phyloP scores from a whole-genome alignment of 2,329 filamentous ascomycete genomes.

The Monilinia polystroma region DNA sequence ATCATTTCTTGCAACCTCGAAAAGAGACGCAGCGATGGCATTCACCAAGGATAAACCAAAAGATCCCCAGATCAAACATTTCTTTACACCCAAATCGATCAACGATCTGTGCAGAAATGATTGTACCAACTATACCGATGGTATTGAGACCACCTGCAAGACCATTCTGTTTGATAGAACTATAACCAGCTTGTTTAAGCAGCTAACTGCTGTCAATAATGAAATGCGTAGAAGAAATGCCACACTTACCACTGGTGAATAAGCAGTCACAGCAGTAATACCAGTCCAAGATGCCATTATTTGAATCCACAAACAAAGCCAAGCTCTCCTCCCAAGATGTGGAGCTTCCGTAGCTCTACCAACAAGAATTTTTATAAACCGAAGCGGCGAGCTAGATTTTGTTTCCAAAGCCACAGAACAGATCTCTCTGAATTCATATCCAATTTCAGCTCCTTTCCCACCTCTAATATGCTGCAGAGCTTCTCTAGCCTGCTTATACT shows the following conservation, averaged over 20 bases:
- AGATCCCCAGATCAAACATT: slow-evolving; percentile 62
- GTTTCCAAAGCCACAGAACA: slow-evolving; percentile 38
- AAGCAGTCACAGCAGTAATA: slow-evolving; percentile 42
- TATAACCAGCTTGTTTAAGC: slow-evolving; percentile 41
- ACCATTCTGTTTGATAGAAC: slow-evolving; percentile 46
- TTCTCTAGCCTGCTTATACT: slow-evolving; percentile 24
- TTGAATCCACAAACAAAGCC: slow-evolving; percentile 47
- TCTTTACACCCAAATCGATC: slow-evolving; percentile 67
- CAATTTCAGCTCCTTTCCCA: slow-evolving; percentile 25
- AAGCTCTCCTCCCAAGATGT: slow-evolving; percentile 44
- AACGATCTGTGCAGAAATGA: slow-evolving; percentile 55
- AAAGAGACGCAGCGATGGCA: slow-evolving; percentile 46
- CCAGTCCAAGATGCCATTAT: slow-evolving; percentile 48
- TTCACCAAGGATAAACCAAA: slow-evolving; percentile 51
- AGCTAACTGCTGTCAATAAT: slow-evolving; percentile 24
- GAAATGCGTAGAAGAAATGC: neutral
- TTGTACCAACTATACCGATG: slow-evolving; percentile 51
- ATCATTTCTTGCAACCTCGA: slow-evolving; percentile 41
- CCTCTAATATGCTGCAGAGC: slow-evolving; percentile 27
- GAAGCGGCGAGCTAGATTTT: slow-evolving; percentile 41
- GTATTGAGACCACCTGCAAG: slow-evolving; percentile 53
- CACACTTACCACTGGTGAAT: slow-evolving; percentile 34
- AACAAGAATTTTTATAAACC: slow-evolving; percentile 43
- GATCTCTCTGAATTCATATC: slow-evolving; percentile 42
- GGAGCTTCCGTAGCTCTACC: slow-evolving; percentile 40